Evolutionary conservation across 306 rosid species (phyloP), one percentile per base, ranked within the genome.

Genomic region (Biancaea sappan): DNA sequence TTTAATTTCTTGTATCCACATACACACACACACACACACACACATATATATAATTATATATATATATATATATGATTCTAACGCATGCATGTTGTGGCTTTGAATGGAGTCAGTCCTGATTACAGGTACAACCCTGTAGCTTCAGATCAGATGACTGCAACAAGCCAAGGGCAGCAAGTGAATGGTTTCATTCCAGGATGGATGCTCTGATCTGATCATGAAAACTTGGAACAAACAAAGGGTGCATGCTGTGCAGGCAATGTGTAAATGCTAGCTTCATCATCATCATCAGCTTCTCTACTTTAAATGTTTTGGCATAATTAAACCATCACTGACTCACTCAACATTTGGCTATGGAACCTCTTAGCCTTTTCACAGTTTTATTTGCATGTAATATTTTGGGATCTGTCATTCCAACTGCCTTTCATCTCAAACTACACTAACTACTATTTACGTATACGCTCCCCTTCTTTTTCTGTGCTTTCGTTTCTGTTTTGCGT

Each of bases 121-220:
- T 61, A 19, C 18, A 62, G 68, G 68, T 62, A 37, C 31, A 19
- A 37, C 18, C 29, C 48, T 35, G 28, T 62, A 18, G 68, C 28
- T 62, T 37, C 68, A 34, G 68, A 62, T 62, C 68, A 62, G 68
- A 62, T 62, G 6, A 29, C 46, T 9, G 26, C 28, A 0, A 61
- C 31, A 10, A 62, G 18, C 21, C 68, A 62, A 62, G 68, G n/a
- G 4, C 68, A 62, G 16, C 68, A 62, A 37, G 46, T 62, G 68
- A 62, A 13, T 21, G 68, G 68, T 10, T 62, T 62, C 28, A 62
- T 62, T 35, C 68, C 68, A 62, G 68, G 68, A 25, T 62, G 68
- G 68, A 62, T 62, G 68, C 68, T 62, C 47, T 62, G 47, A 59
- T 26, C 35, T 25, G 4, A 32, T n/a, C n/a, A n/a, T n/a, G n/a